Evolutionary conservation across 768 basidiomycete species (phyloP).

Genomic region (Tremella yokohamensis): DNA sequence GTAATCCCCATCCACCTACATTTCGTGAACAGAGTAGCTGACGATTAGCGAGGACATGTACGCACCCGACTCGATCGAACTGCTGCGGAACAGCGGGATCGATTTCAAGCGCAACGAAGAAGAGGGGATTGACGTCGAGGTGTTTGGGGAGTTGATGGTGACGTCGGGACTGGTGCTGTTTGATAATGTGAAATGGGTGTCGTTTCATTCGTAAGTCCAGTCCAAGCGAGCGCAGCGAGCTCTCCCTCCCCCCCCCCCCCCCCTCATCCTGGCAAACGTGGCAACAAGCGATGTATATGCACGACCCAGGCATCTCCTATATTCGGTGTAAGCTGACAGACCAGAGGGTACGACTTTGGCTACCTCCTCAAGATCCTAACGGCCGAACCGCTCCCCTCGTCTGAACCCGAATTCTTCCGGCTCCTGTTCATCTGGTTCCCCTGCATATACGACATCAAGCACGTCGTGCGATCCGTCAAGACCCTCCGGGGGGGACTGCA

Average conservation of each 20-base stretch:
- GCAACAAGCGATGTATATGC: neutral
- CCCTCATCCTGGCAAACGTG: neutral
- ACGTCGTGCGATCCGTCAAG: slow-evolving; percentile 81
- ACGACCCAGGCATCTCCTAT: neutral
- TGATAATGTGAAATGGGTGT: slow-evolving; percentile 90
- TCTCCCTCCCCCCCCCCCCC: neutral
- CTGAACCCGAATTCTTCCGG: slow-evolving; percentile 86
- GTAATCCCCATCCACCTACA: slow-evolving; percentile 56
- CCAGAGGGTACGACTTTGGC: slow-evolving; percentile 87
- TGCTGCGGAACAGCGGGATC: slow-evolving; percentile 89
- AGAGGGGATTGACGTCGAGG: slow-evolving; percentile 83
- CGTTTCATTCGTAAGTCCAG: slow-evolving; percentile 85
- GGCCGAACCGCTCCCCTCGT: slow-evolving; percentile 74
- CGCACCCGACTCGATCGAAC: slow-evolving; percentile 93
- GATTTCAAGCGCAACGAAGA: slow-evolving; percentile 92
- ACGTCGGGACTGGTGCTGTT: slow-evolving; percentile 89
- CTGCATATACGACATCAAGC: slow-evolving; percentile 94
- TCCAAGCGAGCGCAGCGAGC: neutral
- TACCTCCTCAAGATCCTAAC: slow-evolving; percentile 90
- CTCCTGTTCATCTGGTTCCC: slow-evolving; percentile 90
- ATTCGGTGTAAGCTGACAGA: neutral
- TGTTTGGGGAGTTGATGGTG: slow-evolving; percentile 95
- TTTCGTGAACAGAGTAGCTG: neutral
- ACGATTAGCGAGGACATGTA: slow-evolving; percentile 87
- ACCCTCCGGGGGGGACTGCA: slow-evolving; percentile 81